These are phyloP conservation scores for Xylogone sp. DNA, from an alignment of 2,329 filamentous ascomycete species.

Conservation along the genomic window DNA sequence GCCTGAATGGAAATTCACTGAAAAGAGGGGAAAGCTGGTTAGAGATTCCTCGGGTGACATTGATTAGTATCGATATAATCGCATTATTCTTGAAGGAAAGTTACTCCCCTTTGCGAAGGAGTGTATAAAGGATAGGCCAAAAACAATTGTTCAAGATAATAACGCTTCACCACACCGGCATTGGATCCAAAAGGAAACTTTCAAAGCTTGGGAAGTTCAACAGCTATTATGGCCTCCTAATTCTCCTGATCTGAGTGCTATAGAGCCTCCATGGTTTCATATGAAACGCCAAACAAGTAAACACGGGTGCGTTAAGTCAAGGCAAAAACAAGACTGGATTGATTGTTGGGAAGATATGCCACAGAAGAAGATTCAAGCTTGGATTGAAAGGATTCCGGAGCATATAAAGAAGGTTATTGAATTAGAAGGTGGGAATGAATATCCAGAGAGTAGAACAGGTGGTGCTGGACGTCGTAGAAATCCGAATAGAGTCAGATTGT, in stretches of 20 bases:
- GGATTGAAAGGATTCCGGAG: constrained; percentile 16
- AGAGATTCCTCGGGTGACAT: constrained; percentile 11
- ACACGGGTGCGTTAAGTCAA: constrained; percentile 3
- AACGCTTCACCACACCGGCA: constrained; percentile 9
- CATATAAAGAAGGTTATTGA: constrained; percentile 19
- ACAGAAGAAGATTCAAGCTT: constrained; percentile 17
- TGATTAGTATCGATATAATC: constrained; percentile 18
- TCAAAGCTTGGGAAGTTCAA: neutral
- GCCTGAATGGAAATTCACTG: constrained; percentile 13
- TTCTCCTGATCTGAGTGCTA: constrained; percentile 20
- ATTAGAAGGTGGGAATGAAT: constrained; percentile 20
- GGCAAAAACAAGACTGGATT: constrained; percentile 8
- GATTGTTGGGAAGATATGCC: constrained; percentile 12
- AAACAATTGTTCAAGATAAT: constrained; percentile 8
- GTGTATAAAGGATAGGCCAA: constrained; percentile 8
- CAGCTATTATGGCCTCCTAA: constrained; percentile 11
- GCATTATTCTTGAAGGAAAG: constrained; percentile 13
- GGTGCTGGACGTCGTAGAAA: neutral
- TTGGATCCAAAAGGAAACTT: neutral
- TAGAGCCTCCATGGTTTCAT: constrained; percentile 18
- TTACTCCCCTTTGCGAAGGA: constrained; percentile 17
- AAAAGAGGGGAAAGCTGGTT: constrained; percentile 12
- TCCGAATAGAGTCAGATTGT: neutral
- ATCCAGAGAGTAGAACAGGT: constrained; percentile 9
- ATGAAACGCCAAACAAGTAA: constrained; percentile 18